Conservation (phyloP, 257 asterid species). For the Mitragyna speciosa region DNA sequence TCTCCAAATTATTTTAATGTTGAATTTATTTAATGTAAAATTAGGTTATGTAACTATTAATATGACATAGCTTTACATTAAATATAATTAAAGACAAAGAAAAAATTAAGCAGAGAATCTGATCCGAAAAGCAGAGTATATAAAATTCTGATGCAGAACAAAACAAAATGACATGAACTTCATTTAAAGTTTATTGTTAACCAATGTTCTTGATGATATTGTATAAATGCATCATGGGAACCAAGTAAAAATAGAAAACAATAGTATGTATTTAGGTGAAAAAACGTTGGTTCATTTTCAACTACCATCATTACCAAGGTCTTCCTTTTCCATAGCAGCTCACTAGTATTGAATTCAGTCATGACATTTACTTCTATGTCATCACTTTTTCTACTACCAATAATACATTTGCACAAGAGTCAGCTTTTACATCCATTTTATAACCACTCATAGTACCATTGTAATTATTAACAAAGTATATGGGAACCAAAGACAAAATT, state of each 20-base stretch:
- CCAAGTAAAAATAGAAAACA: not conserved
- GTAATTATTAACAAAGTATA: not conserved
- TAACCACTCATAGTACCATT: not conserved
- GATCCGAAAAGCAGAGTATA: no score
- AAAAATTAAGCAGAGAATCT: no score
- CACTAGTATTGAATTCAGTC: conserved; percentile 18
- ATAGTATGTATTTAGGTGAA: not conserved
- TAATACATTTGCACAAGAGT: not conserved
- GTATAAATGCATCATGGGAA: not conserved
- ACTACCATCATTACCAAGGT: not conserved
- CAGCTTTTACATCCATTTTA: not conserved
- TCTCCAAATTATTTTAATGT: no score
- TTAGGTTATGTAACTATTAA: no score
- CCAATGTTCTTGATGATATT: not conserved
- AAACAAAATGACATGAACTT: no score
- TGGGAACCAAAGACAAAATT: not conserved
- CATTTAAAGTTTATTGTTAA: no score
- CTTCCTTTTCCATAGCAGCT: conserved; percentile 6
- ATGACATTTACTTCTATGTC: conserved; percentile 3
- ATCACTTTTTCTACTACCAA: not conserved
- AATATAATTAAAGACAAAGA: no score
- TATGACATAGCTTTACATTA: no score
- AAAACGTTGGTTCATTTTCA: no score
- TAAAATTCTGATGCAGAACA: no score
- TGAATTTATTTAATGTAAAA: no score